A percentile compares a stretch with the other conserved stretches of the same genome.
phyloP scores from a whole-genome alignment of 2,329 filamentous ascomycete species.

The Calonectria multiphialidica region DNA sequence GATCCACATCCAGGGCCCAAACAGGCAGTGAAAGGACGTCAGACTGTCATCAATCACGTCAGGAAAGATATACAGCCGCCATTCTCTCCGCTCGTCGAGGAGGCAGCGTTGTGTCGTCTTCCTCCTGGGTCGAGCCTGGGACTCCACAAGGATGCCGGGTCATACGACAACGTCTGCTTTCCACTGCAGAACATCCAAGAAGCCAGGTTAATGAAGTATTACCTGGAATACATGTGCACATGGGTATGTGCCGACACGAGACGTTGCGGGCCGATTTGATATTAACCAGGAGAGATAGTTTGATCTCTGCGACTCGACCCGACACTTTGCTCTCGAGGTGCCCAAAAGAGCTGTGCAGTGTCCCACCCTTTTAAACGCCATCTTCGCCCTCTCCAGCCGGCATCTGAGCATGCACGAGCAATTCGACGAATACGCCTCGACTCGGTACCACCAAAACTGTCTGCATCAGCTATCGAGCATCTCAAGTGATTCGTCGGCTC shows the following conservation, averaged over 20 bases:
- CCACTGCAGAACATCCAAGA: conserved; percentile 37
- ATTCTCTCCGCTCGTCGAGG: neutral
- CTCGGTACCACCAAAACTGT: conserved; percentile 66
- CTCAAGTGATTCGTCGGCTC: conserved; percentile 52
- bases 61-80: conserved; percentile 6
- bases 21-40: neutral
- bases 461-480: conserved; percentile 62
- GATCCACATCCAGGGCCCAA: neutral
- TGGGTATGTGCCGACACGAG: conserved; percentile 33
- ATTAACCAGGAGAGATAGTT: conserved; percentile 47
- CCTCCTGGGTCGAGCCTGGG: conserved; percentile 20
- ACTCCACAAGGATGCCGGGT: conserved; percentile 18
- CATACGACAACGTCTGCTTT: conserved; percentile 24
- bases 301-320: conserved; percentile 54
- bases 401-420: conserved; percentile 59
- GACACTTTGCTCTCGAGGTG: conserved; percentile 66
- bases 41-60: neutral
- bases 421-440: conserved; percentile 62
- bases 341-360: conserved; percentile 64
- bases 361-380: conserved; percentile 66
- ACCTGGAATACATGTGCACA: conserved; percentile 44
- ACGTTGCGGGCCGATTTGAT: neutral
- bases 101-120: conserved; percentile 14
- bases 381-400: conserved; percentile 67
- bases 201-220: conserved; percentile 43